A percentile compares a stretch with the other conserved stretches of the same genome.
Conservation (phyloP, 2,329 filamentous ascomycete genomes). For the Sporothrix mexicana region DNA sequence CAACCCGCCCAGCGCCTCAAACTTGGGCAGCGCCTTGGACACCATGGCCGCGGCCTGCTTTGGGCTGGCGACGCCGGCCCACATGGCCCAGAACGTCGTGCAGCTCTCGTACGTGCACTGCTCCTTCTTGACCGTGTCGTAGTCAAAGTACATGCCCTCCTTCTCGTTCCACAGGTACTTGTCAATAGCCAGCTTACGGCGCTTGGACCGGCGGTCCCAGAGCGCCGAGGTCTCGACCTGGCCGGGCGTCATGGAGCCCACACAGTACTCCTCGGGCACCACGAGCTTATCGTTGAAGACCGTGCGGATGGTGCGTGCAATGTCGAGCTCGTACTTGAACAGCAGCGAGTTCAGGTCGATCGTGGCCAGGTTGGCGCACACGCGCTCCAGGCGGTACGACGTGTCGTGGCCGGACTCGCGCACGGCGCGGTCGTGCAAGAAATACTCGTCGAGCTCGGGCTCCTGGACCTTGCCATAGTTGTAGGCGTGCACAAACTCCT, state of each 20-base stretch:
- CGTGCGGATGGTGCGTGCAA: slow-evolving; percentile 81
- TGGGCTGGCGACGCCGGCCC: slow-evolving; percentile 87
- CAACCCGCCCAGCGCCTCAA: slow-evolving; percentile 86
- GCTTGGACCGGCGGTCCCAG: slow-evolving; percentile 89
- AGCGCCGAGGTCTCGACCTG: slow-evolving; percentile 80
- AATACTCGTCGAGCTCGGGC: slow-evolving; percentile 92
- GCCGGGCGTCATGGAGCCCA: slow-evolving; percentile 67
- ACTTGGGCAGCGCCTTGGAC: slow-evolving; percentile 77
- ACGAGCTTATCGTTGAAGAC: slow-evolving; percentile 81
- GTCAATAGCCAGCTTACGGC: slow-evolving; percentile 83
- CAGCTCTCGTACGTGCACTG: slow-evolving; percentile 86
- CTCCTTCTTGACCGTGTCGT: slow-evolving; percentile 81
- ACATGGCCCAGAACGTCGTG: slow-evolving; percentile 97
- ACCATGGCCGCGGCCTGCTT: slow-evolving; percentile 87
- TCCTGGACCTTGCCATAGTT: slow-evolving; percentile 78
- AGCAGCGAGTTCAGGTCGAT: slow-evolving; percentile 93
- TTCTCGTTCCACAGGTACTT: slow-evolving; percentile 93
- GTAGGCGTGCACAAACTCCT: slow-evolving; percentile 87
- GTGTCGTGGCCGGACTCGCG: slow-evolving; percentile 97
- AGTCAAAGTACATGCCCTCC: slow-evolving; percentile 97
- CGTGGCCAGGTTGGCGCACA: slow-evolving; percentile 87
- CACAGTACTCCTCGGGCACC: slow-evolving; percentile 84
- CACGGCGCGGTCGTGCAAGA: slow-evolving; percentile 92
- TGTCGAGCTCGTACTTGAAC: slow-evolving; percentile 97
- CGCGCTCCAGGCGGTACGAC: slow-evolving; percentile 86